Evolutionary conservation across 257 asterid species (phyloP), one percentile per base, ranked within the genome.

Genomic region (Thymus mandschuricus): DNA sequence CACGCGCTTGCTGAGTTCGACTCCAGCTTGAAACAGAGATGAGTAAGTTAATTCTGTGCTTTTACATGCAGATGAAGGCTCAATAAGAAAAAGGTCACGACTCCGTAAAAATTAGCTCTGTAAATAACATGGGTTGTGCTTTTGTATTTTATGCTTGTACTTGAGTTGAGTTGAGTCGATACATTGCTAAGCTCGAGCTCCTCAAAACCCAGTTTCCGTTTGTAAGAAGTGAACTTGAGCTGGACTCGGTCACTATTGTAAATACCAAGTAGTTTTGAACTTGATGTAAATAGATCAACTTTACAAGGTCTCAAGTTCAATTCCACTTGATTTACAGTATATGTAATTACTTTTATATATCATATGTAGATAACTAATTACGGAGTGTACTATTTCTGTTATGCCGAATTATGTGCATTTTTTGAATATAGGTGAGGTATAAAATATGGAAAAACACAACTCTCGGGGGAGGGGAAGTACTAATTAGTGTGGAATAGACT

Each of bases 1-100:
- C 96, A 0, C 86, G 87, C 28, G 81, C 83, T 50, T 78, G 80
- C 83, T 91, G 82, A 81, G 49, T 8, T 45, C 34, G 2, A 46
- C 44, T 57, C 60, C 49, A 10, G 74, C 68, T 66, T 76, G 86
- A 66, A 21, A 74, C 79, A 73, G 69, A 21, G 1, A 49, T 54
- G 65, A 64, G 70, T 60, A 70, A 58, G 54, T 34, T 38, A 38
- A 54, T 48, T 46, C 45, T 61, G 63, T 68, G 71, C 21, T 55
- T 62, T 28, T 54, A 58, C 64, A 68, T 33, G 81, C 61, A 57
- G 11, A 64, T 76, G 43, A 71, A 71, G 79, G 40, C 66, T 70
- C 71, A 73, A 70, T 63, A 55, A 28, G 55, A 29, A 33, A 38
- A 30, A 30, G 51, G 49, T 40, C 59, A 28, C 40, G 73, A 71